phyloP scores from a whole-genome alignment of 1,139 yeast genomes.

The Pichia sp. region DNA sequence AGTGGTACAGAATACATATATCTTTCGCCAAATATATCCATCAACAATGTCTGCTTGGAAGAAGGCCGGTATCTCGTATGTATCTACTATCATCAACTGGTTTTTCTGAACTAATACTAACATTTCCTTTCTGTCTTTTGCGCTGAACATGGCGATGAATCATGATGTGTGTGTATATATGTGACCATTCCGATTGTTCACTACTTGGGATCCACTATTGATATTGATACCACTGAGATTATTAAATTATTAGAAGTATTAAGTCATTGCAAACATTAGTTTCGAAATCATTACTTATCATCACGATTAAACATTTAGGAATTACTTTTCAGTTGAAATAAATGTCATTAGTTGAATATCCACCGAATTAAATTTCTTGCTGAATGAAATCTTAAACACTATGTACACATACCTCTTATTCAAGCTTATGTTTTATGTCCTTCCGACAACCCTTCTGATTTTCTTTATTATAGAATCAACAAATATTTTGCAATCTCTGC shows the following conservation, averaged over 20 bases:
- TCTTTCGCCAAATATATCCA: neutral
- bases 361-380: no score
- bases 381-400: neutral
- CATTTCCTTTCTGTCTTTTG: neutral
- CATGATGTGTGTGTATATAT: neutral
- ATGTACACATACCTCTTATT: neutral
- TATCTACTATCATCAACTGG: constrained; percentile 8
- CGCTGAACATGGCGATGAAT: neutral
- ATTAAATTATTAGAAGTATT: no score
- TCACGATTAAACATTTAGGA: no score
- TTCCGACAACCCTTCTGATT: neutral
- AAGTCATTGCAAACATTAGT: no score
- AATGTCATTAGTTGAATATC: no score
- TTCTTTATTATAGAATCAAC: constrained; percentile 48
- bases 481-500: constrained; percentile 90
- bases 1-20: neutral
- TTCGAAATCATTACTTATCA: no score
- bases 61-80: constrained; percentile 75
- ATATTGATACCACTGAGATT: neutral
- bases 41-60: constrained; percentile 60
- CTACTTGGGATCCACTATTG: neutral
- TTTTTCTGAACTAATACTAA: neutral
- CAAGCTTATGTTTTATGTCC: neutral
- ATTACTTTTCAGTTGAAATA: no score
- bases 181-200: neutral